Conservation (phyloP, 2,329 filamentous ascomycete genomes). For the Blastomyces emzantsi region DNA sequence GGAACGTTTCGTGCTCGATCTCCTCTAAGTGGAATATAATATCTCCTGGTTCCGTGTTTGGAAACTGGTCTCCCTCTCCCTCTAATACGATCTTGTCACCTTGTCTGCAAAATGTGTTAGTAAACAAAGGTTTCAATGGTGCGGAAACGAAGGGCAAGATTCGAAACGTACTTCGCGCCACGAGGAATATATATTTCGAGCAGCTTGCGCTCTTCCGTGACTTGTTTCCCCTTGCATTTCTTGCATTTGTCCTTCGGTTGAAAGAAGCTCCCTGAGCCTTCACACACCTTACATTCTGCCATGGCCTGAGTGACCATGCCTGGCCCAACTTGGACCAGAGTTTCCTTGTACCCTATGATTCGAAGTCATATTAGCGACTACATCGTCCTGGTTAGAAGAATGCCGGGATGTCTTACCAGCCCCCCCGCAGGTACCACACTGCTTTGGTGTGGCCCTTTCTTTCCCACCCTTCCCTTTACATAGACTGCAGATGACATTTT, state of each 20-base stretch:
- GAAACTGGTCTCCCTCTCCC: slow-evolving; percentile 88
- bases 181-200: slow-evolving; percentile 93
- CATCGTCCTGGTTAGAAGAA: not conserved
- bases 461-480: slow-evolving; percentile 90
- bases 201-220: slow-evolving; percentile 81
- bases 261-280: slow-evolving; percentile 74
- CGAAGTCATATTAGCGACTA: slow-evolving; percentile 10
- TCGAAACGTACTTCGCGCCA: slow-evolving; percentile 53
- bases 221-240: slow-evolving; percentile 93
- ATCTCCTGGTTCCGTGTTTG: slow-evolving; percentile 81
- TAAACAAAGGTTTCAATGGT: not conserved
- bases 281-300: slow-evolving; percentile 71
- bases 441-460: slow-evolving; percentile 75
- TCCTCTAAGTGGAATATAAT: slow-evolving; percentile 85
- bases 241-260: slow-evolving; percentile 98
- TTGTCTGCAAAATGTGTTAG: slow-evolving; percentile 33
- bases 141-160: not conserved
- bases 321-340: slow-evolving; percentile 73
- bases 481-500: slow-evolving; percentile 77
- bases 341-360: slow-evolving; percentile 55
- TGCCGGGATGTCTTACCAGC: slow-evolving; percentile 42
- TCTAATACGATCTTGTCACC: slow-evolving; percentile 85
- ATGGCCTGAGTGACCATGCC: slow-evolving; percentile 75
- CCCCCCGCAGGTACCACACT: slow-evolving; percentile 78
- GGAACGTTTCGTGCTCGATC: slow-evolving; percentile 70